These are phyloP conservation scores for Corchorus capsularis DNA, from an alignment of 345 rosid species.

Conservation along the genomic window DNA sequence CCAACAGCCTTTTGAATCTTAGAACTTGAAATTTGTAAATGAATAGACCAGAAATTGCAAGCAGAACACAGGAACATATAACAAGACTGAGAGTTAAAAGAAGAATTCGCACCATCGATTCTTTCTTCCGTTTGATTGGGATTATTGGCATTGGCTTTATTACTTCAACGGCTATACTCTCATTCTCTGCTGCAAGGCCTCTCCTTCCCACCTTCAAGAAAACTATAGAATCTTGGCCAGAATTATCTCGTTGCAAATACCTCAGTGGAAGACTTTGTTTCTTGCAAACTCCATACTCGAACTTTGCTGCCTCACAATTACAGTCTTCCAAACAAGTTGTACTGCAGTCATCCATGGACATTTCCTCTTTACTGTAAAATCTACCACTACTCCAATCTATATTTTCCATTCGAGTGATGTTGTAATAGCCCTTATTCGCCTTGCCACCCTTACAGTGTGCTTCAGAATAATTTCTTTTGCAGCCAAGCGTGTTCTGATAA, in stretches of 20 bases:
- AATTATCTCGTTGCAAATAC: background rate
- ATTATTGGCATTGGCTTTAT: background rate
- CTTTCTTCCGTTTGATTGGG: background rate
- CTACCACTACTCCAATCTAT: background rate
- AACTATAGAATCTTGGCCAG: background rate
- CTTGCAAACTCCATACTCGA: background rate
- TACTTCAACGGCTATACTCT: background rate
- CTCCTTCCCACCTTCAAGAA: background rate
- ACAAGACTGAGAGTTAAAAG: background rate
- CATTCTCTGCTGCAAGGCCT: background rate
- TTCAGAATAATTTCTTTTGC: conserved; percentile 20
- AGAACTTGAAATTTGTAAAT: conserved; percentile 2
- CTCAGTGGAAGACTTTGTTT: conserved; percentile 15
- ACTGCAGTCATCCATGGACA: background rate
- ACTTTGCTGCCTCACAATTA: conserved; percentile 12
- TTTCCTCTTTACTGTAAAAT: background rate
- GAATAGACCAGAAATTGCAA: background rate
- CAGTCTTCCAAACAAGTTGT: conserved; percentile 19
- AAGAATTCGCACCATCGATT: background rate
- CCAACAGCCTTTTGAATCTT: background rate
- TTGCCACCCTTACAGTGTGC: background rate
- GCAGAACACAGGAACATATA: background rate
- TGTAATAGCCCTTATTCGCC: background rate
- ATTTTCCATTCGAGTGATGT: background rate
- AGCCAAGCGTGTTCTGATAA: background rate